Percentiles rank a stretch among this genome's conserved stretches.
phyloP scores from a whole-genome alignment of 2,329 filamentous ascomycete genomes.

The Pseudocercospora macadamiae region DNA sequence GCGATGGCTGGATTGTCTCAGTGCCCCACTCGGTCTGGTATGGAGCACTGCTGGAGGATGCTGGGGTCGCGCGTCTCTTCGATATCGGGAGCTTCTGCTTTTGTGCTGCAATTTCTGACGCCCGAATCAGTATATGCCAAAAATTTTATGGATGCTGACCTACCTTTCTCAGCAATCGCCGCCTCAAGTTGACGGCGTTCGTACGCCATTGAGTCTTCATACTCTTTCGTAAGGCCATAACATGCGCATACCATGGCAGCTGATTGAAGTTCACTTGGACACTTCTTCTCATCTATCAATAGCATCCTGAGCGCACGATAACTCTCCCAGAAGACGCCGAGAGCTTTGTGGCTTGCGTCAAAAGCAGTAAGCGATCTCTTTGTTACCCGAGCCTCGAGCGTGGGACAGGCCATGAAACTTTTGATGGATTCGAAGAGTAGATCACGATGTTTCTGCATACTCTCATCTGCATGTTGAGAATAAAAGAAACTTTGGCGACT shows the following conservation, averaged over 20 bases:
- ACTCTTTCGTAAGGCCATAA: not conserved
- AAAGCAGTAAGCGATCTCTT: not conserved
- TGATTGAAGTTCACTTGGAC: not conserved
- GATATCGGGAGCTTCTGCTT: not conserved
- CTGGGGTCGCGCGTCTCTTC: not conserved
- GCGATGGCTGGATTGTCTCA: not conserved
- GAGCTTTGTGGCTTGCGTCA: slow-evolving; percentile 3
- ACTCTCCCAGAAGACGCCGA: not conserved
- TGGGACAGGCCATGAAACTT: not conserved
- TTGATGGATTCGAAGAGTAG: not conserved
- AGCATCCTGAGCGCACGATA: not conserved
- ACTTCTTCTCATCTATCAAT: not conserved
- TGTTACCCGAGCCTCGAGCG: not conserved
- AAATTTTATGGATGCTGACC: not conserved
- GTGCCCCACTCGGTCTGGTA: slow-evolving; percentile 3
- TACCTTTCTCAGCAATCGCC: not conserved
- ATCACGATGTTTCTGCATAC: not conserved
- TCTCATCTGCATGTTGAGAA: not conserved
- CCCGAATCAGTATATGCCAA: not conserved
- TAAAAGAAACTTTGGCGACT: no score
- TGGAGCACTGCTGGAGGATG: not conserved
- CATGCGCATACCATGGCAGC: not conserved
- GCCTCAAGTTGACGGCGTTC: not conserved
- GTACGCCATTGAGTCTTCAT: not conserved
- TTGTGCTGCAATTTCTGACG: not conserved